A percentile compares a stretch with the other conserved stretches of the same genome.
Evolutionary conservation across 345 rosid genomes (phyloP).

Genomic region (Melaleuca alternifolia): DNA sequence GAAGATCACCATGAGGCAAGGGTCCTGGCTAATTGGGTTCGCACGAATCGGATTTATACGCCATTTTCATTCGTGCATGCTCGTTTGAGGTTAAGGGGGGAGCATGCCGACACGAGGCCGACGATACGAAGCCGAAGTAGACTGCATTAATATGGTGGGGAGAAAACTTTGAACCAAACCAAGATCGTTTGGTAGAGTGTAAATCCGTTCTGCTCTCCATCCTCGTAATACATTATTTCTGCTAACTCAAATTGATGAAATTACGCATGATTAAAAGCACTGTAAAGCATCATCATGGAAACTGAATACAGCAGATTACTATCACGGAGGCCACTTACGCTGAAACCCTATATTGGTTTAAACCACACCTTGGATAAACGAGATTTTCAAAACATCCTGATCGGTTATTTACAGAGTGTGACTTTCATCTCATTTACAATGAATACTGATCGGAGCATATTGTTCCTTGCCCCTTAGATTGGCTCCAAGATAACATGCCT

Average conservation of each 20-base stretch:
- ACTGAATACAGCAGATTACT: no score
- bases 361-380: neutral
- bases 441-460: neutral
- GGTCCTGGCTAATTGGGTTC: neutral
- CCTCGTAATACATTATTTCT: neutral
- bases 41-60: no score
- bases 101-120: neutral
- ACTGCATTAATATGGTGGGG: neutral
- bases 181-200: neutral
- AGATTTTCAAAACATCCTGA: neutral
- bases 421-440: neutral
- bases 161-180: neutral
- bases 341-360: neutral
- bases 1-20: neutral
- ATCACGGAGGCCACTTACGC: no score
- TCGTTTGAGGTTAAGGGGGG: no score
- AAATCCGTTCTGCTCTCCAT: neutral
- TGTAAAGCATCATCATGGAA: neutral
- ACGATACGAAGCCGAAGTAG: rapidly evolving
- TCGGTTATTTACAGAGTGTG: neutral
- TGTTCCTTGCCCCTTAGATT: neutral
- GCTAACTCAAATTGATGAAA: neutral
- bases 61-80: no score
- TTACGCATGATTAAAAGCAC: neutral
- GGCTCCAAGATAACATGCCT: neutral